phyloP scores from a whole-genome alignment of 192 early-diverging fungal species.

The Umbelopsis vinacea region DNA sequence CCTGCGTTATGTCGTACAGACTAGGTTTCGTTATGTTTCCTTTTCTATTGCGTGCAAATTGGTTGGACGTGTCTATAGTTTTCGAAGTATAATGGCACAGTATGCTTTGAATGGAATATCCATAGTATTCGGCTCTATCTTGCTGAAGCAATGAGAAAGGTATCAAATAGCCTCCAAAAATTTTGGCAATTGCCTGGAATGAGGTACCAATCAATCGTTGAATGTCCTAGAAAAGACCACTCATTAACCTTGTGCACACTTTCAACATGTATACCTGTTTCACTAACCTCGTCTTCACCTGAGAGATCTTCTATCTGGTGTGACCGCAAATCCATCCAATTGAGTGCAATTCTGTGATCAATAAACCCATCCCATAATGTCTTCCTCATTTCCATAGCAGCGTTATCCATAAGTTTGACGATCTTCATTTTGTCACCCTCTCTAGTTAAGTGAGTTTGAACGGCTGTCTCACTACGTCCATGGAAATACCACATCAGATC shows the following conservation, averaged over 20 bases:
- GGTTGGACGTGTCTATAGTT: background rate
- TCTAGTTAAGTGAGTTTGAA: slow-evolving; percentile 20
- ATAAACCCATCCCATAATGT: slow-evolving; percentile 26
- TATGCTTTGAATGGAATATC: slow-evolving; percentile 14
- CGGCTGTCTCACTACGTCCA: slow-evolving; percentile 11
- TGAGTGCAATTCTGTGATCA: slow-evolving; percentile 27
- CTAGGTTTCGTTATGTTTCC: background rate
- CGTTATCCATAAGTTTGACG: slow-evolving; percentile 10
- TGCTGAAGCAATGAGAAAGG: background rate
- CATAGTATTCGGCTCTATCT: background rate
- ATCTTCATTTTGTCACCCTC: slow-evolving; percentile 13
- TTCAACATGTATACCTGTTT: background rate
- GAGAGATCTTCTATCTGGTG: background rate
- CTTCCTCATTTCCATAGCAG: slow-evolving; percentile 21
- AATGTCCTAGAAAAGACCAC: background rate
- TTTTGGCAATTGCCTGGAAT: slow-evolving; percentile 14
- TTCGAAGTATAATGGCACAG: background rate
- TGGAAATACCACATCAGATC: slow-evolving; percentile 24
- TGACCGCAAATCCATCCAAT: slow-evolving; percentile 23
- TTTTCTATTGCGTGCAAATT: background rate
- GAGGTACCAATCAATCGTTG: background rate
- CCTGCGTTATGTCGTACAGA: background rate
- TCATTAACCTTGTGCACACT: background rate
- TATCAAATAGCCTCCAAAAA: slow-evolving; percentile 26
- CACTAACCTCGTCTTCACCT: slow-evolving; percentile 1